Base-by-base conservation (phyloP, 768 basidiomycete species). In the Russula dissimulans region DNA sequence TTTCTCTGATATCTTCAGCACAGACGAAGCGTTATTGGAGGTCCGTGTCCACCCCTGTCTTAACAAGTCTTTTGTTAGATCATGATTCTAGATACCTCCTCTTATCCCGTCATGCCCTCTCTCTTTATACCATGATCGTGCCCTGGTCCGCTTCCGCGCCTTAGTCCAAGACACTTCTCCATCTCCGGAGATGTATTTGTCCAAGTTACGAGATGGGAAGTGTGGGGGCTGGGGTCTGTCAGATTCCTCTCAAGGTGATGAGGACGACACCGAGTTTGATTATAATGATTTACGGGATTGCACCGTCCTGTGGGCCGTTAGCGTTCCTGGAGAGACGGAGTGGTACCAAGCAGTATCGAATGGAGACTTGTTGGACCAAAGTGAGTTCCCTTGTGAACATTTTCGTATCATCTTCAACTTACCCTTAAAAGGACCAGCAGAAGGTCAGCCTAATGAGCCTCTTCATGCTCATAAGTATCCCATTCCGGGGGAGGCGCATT, bases 91-190 rank as follows among this genome's bases (percentile, higher is more conserved):
- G 84, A 85, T 91, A 50, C 83, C 87, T 0, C 64, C 72, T 7
- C 76, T 90, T 38, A 73, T 78, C 68, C 67, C 78, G 11, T 65
- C 67, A 5, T 66, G 71, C 54, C 80, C 85, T 11, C 82, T 83
- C 41, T 75, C 79, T 31, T 72, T 72, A 3, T 78, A 82, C 66
- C 68, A 69, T 10, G 73, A 78, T 60, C 75, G 83, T n/a, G 72
- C 81, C 0, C 77, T 91, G 4, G 86, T 92, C 3, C 76, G 79
- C 18, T 91, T 91, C 70, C 79, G 81, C 36, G 85, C 80, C 29
- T 89, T 91, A 86, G 77, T 91, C 34, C 91, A 93, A 69, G 90
- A 91, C 68, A 90, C 88, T 2, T 88, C 89, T 3, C 68, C 79
- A 17, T 82, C 86, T 5, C 80, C 81, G 0, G 87, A 91, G 68